Percentiles rank a stretch among this genome's conserved stretches.
phyloP scores from a whole-genome alignment of 139 green algal species.

The Picochlorum sp. region DNA sequence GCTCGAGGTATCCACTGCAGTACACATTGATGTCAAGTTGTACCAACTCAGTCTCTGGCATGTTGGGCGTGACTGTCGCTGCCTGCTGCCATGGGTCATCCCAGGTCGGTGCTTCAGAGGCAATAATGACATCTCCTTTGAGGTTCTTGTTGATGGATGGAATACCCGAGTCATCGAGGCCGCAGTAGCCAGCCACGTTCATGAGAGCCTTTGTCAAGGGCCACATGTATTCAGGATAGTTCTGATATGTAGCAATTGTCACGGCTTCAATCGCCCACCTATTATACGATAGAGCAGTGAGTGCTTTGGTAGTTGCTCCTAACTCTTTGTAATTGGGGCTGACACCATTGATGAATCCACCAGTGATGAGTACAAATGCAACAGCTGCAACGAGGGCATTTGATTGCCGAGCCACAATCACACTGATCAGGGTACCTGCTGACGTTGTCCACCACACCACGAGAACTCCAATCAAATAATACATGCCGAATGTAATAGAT shows the following conservation, averaged over 20 bases:
- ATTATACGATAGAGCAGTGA: conserved; percentile 26
- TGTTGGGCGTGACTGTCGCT: not conserved
- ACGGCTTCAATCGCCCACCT: conserved; percentile 24
- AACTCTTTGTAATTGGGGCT: conserved; percentile 29
- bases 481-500: conserved; percentile 27
- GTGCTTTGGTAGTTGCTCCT: conserved; percentile 18
- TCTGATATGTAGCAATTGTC: conserved; percentile 8
- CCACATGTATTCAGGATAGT: conserved; percentile 20
- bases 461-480: conserved; percentile 34
- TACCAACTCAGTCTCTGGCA: not conserved
- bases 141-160: conserved; percentile 1
- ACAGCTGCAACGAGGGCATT: conserved; percentile 39
- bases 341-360: conserved; percentile 47
- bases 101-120: conserved; percentile 5
- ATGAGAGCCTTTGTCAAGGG: conserved; percentile 17
- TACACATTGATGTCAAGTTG: conserved; percentile 21
- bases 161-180: conserved; percentile 2
- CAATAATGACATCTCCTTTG: conserved; percentile 6
- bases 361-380: conserved; percentile 28
- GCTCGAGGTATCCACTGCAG: conserved; percentile 13
- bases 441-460: conserved; percentile 32
- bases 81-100: conserved; percentile 11
- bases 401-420: conserved; percentile 10
- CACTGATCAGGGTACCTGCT: conserved; percentile 9
- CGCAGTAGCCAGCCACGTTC: conserved; percentile 10